Conservation (phyloP, 805 yeast genomes). For the Lipomyces yamanashiensis region DNA sequence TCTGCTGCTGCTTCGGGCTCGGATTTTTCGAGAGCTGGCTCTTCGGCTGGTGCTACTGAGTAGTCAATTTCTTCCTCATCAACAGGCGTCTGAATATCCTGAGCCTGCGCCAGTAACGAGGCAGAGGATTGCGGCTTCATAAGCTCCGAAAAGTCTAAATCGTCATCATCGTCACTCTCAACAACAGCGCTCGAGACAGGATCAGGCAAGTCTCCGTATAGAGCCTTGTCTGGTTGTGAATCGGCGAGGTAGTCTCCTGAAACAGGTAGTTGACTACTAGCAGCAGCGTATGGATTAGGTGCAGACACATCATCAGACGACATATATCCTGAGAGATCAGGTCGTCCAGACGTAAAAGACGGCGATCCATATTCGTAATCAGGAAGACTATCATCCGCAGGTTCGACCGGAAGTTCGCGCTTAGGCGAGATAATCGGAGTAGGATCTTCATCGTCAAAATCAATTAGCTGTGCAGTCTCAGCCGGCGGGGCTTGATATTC, state of each 20-base stretch:
- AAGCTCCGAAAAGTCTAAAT: constrained; percentile 21
- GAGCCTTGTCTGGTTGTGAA: neutral
- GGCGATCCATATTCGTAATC: neutral
- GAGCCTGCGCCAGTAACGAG: constrained; percentile 13
- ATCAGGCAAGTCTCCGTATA: neutral
- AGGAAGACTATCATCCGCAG: neutral
- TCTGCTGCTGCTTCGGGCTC: neutral
- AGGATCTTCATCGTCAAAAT: constrained; percentile 28
- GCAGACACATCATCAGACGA: neutral
- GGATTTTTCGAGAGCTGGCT: neutral
- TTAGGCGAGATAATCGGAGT: neutral
- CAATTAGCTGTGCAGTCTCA: constrained; percentile 22
- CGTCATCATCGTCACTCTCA: constrained; percentile 14
- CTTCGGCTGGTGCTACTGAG: constrained; percentile 3
- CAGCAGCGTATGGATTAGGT: neutral
- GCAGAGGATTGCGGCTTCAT: constrained; percentile 23
- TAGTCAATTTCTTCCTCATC: constrained; percentile 15
- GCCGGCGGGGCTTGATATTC: neutral
- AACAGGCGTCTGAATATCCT: constrained; percentile 11
- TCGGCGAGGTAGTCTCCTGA: constrained; percentile 27
- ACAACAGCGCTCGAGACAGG: neutral
- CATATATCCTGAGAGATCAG: neutral
- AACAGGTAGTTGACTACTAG: neutral
- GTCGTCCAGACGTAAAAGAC: neutral
- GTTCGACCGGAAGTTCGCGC: neutral